These are phyloP conservation scores for Diaporthe helianthi DNA, from an alignment of 2,329 filamentous ascomycete genomes.

Conservation along the genomic window DNA sequence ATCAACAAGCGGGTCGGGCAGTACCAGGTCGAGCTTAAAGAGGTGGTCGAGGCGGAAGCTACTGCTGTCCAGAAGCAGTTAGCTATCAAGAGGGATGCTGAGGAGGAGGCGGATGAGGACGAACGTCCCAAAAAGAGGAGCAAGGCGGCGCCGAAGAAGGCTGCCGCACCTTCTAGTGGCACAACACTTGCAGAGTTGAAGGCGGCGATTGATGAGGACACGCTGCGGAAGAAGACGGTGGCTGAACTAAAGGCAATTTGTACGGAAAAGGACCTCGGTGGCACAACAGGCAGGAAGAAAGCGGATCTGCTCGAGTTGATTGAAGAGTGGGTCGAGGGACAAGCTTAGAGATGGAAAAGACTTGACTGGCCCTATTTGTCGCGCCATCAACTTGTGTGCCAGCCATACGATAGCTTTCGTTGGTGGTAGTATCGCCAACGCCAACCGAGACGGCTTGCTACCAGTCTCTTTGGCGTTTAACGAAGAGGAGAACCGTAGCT, in stretches of 20 bases:
- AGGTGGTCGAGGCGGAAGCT: slow-evolving; percentile 67
- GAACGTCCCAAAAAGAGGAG: slow-evolving; percentile 55
- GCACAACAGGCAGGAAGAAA: slow-evolving; percentile 59
- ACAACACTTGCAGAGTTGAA: slow-evolving; percentile 57
- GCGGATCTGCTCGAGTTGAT: slow-evolving; percentile 61
- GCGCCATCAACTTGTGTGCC: not conserved
- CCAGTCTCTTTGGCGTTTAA: not conserved
- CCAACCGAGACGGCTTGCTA: not conserved
- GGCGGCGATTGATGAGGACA: slow-evolving; percentile 52
- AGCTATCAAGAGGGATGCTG: slow-evolving; percentile 60
- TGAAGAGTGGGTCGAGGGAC: slow-evolving; percentile 60
- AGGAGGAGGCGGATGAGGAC: slow-evolving; percentile 48
- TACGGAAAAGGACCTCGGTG: slow-evolving; percentile 52
- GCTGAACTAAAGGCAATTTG: slow-evolving; percentile 59
- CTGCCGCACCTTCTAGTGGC: slow-evolving; percentile 39
- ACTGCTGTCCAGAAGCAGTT: slow-evolving; percentile 46
- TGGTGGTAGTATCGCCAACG: too few relatives aligned
- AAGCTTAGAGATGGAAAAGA: not conserved
- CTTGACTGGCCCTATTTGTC: not conserved
- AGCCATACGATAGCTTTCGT: not conserved
- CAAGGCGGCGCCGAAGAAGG: slow-evolving; percentile 43
- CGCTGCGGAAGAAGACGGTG: slow-evolving; percentile 61
- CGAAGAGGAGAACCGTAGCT: too few relatives aligned
- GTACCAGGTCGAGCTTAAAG: slow-evolving; percentile 80
- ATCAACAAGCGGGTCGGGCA: slow-evolving; percentile 88